phyloP scores from a whole-genome alignment of 73 alveolate species.

The Tetrahymena malaccensis region DNA sequence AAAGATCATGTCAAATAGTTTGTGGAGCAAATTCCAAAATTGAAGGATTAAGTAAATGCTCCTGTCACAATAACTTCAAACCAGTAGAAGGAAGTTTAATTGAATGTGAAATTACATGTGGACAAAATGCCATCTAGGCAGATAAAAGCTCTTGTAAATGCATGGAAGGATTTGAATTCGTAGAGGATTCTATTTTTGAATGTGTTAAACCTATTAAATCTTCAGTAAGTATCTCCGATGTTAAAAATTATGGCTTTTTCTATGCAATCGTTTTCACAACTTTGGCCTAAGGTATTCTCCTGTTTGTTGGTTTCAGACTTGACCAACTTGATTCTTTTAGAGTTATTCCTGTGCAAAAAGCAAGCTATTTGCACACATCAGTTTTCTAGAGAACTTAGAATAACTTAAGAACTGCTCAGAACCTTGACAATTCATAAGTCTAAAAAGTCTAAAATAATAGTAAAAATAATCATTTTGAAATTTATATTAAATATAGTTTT shows the following conservation, averaged over 20 bases:
- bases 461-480: not conserved
- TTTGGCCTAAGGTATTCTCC: not conserved
- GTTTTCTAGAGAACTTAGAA: not conserved
- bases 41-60: not conserved
- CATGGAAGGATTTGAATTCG: not conserved
- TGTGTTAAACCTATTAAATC: not conserved
- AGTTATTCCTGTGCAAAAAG: not conserved
- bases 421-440: not conserved
- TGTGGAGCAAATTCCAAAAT: not conserved
- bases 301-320: not conserved
- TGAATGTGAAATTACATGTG: not conserved
- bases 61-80: not conserved
- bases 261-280: not conserved
- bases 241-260: not conserved
- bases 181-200: not conserved
- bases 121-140: not conserved
- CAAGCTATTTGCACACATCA: not conserved
- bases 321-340: not conserved
- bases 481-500: not conserved
- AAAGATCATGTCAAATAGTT: not conserved
- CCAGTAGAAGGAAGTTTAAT: not conserved
- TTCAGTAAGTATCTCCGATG: not conserved
- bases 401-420: not conserved
- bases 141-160: not conserved
- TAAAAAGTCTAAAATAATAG: not conserved